These are phyloP conservation scores for Suhomyces vadensis DNA, from an alignment of 805 yeast genomes.

Conservation along the genomic window DNA sequence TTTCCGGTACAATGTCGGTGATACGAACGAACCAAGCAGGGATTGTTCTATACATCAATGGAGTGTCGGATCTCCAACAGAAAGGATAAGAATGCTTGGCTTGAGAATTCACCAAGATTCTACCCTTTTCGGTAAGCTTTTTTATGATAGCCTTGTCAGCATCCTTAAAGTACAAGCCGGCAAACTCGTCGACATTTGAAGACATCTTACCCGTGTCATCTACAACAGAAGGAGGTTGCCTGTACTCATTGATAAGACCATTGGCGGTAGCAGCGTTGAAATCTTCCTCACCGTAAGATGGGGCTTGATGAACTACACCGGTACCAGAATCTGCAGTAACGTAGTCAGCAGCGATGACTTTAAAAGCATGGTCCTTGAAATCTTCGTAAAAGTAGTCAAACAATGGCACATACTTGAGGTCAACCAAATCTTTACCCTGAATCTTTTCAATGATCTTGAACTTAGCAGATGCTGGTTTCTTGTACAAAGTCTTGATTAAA, in stretches of 20 bases:
- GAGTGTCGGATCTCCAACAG: constrained; percentile 99
- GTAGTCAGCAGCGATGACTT: constrained; percentile 77
- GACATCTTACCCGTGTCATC: constrained; percentile 92
- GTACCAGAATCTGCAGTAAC: constrained; percentile 97
- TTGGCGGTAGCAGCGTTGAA: constrained; percentile 73
- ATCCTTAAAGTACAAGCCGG: constrained; percentile 88
- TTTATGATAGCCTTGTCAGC: constrained; percentile 93
- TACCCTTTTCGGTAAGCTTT: constrained; percentile 73
- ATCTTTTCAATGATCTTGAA: constrained; percentile 78
- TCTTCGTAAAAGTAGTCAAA: constrained; percentile 77
- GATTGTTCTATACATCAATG: constrained; percentile 91
- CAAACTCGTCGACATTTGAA: constrained; percentile 67
- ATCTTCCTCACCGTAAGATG: constrained; percentile 99
- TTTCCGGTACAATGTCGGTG: constrained; percentile 81
- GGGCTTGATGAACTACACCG: constrained; percentile 98
- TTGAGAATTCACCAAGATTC: constrained; percentile 74
- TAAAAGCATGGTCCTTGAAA: constrained; percentile 77
- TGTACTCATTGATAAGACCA: constrained; percentile 70
- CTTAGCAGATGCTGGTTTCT: constrained; percentile 91
- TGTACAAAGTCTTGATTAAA: constrained; percentile 80
- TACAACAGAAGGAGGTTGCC: constrained; percentile 87
- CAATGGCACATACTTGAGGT: constrained; percentile 77
- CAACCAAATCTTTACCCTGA: constrained; percentile 77
- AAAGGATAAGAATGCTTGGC: constrained; percentile 96
- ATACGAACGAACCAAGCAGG: constrained; percentile 99